A percentile compares a stretch with the other conserved stretches of the same genome.
These are phyloP conservation scores for Osmanthus fragrans DNA, from an alignment of 257 asterid genomes.

Conservation along the genomic window DNA sequence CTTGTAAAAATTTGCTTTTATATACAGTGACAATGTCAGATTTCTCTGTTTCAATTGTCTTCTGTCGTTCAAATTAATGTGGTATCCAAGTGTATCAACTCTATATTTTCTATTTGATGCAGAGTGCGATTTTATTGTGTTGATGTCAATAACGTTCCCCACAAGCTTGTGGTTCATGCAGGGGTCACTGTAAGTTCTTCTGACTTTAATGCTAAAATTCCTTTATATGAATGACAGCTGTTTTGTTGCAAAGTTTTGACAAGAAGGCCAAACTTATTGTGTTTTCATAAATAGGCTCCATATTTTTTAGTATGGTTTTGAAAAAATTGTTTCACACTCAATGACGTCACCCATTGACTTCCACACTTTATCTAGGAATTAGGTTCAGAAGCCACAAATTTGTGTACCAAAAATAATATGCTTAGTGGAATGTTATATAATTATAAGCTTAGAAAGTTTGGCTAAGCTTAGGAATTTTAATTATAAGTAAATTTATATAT, in stretches of 20 bases:
- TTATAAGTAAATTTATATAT: background rate
- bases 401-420: background rate
- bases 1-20: background rate
- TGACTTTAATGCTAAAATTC: background rate
- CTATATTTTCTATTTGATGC: slow-evolving; percentile 33
- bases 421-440: background rate
- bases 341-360: background rate
- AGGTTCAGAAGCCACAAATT: background rate
- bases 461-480: background rate
- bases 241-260: background rate
- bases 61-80: slow-evolving; percentile 8
- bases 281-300: background rate
- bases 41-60: background rate
- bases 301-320: background rate
- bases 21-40: background rate
- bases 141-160: slow-evolving; percentile 86
- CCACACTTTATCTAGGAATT: background rate
- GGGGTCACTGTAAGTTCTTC: slow-evolving; percentile 82
- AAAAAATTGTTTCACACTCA: background rate
- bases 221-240: background rate
- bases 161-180: slow-evolving; percentile 78
- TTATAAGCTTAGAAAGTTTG: background rate
- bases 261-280: background rate
- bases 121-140: slow-evolving; percentile 70
- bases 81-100: background rate